Evolutionary conservation across 179 eudicot species (phyloP), one percentile per base, ranked within the genome.

Genomic region (Nepenthes alata): DNA sequence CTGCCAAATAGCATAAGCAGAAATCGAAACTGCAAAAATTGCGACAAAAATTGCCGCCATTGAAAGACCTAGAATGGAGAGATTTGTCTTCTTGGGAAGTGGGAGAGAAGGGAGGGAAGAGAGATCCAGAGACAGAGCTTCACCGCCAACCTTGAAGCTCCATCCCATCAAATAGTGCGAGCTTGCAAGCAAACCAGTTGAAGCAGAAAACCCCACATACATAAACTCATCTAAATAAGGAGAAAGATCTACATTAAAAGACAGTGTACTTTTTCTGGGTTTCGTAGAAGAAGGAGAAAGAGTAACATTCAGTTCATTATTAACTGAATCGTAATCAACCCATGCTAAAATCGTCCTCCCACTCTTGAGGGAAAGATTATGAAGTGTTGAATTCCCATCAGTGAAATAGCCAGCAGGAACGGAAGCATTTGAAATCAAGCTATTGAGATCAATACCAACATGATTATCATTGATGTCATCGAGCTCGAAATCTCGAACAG

Each of bases 381-480:
- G 63, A 2, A 2, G 12, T 0, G 74, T 61, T 16, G 57, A 35
- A 25, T 63, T 75, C 38, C 67, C 62, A 52, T 57, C 60, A 1
- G n/a, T 3, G 39, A 53, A 75, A 48, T 75, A 75, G 44, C 67
- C 72, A 35, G 75, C 75, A 1, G 66, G 7, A 2, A 38, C 70
- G 55, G 75, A 61, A 11, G n/a, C 61, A 14, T 41, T 62, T 1
- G 77, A 72, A 2, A 7, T 34, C 63, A 76, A 45, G 16, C 66
- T 47, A 51, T 73, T 62, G 7, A 77, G 56, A 60, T 77, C 77
- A 39, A 77, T 57, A n/a, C 75, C 81, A 4, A 77, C 70, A 70
- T 73, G 81, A 61, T 89, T 86, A 66, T 81, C 87, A 77, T 70
- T 67, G 0, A 86, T 82, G 66, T 89, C 96, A 34, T 37, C 2